Base-by-base conservation (phyloP, 2,329 filamentous ascomycete species). In the Colletotrichum falcatum region DNA sequence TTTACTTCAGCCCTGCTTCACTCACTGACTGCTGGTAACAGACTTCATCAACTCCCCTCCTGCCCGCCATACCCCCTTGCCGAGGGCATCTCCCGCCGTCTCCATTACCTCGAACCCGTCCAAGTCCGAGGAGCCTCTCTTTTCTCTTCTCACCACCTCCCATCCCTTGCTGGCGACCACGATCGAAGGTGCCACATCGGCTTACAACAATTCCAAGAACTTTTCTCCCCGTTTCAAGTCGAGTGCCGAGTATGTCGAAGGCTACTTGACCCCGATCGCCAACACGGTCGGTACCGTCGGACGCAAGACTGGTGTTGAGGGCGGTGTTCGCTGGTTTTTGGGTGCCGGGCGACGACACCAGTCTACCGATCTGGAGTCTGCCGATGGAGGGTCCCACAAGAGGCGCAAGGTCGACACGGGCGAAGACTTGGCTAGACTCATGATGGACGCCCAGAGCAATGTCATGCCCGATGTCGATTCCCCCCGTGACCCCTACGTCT, bases 191-290 rank as follows among this genome's bases (percentile, higher is more conserved):
- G 95, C 94, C 0, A 88, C 95, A 9, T 94, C 92, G 1, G 94
- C 93, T 1, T 98, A 98, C 79, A 91, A 92, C 35, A 91, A 88
- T 3, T 94, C 93, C 14, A 98, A 98, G 81, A 94, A 95, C 74
- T 97, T 95, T 76, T 97, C 94, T 1, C 94, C 95, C 0, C 89
- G 92, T 2, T 94, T 98, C 78, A 94, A 93, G 79, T 92, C 93
- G n/a, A 90, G 94, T 71, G 95, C 94, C 59, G 94, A 97, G 79
- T 94, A 97, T 76, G 91, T 98, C 26, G 95, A 98, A 80, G 91
- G 93, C 56, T 95, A 94, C 74, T 89, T 97, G 61, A 93, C 92
- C 1, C 94, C 94, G 1, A 90, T 98, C 62, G 93, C 93, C 62
- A 96, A 93, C 77, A 96, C 94, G 0, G 93, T 97, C 37, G 93